Conservation (phyloP, 495 filamentous ascomycete genomes). For the Talaromyces liani region DNA sequence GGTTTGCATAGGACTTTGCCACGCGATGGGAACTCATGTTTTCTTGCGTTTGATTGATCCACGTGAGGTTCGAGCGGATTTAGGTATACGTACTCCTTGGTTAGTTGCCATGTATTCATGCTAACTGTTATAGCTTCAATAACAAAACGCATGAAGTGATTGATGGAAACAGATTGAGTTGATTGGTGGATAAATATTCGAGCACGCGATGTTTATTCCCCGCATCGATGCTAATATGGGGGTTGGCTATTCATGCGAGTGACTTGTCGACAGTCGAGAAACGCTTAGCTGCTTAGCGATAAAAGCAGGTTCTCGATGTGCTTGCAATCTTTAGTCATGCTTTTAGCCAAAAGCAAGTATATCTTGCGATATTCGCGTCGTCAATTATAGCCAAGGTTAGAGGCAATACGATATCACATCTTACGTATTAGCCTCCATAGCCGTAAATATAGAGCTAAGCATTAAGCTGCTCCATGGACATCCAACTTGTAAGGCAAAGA, state of each 20-base stretch:
- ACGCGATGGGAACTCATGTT: neutral
- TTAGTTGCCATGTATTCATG: neutral
- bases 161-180: neutral
- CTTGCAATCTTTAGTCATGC: neutral
- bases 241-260: neutral
- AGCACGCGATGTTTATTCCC: neutral
- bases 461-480: neutral
- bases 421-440: neutral
- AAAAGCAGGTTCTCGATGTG: neutral
- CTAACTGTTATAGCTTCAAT: neutral
- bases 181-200: slow-evolving; percentile 3
- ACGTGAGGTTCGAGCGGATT: neutral
- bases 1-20: slow-evolving; percentile 16
- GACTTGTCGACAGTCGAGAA: neutral
- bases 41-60: neutral
- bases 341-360: neutral
- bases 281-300: neutral
- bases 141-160: neutral
- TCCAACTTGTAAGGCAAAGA: neutral
- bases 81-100: neutral
- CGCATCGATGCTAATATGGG: neutral
- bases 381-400: neutral
- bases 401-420: neutral
- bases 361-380: neutral
- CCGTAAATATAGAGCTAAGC: neutral